Conservation (phyloP, 768 basidiomycete species). For the Suillus americanus region DNA sequence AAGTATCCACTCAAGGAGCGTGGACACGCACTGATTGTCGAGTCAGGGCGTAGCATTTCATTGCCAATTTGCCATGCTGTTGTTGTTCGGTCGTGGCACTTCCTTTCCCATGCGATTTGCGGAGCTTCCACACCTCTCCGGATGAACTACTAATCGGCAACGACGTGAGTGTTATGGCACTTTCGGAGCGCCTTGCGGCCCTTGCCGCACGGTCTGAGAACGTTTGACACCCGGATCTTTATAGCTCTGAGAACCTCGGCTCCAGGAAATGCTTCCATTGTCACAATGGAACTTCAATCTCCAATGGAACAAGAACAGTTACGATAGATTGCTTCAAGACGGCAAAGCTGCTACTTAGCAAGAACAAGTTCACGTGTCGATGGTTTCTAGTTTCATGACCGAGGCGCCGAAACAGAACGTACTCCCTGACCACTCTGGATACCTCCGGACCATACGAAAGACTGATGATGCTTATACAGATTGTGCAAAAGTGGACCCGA, state of each 20-base stretch:
- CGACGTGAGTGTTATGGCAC: not conserved
- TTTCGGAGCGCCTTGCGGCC: not conserved
- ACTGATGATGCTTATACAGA: not conserved
- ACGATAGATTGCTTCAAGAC: not conserved
- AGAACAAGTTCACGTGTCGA: not conserved
- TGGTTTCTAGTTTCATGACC: not conserved
- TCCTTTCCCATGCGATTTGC: constrained; percentile 5
- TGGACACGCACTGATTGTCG: constrained; percentile 1
- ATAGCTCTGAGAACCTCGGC: constrained; percentile 1
- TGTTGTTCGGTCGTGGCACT: not conserved
- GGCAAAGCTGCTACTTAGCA: not conserved
- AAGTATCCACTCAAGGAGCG: not conserved
- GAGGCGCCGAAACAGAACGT: not conserved
- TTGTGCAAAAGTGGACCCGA: not conserved
- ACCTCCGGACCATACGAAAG: not conserved
- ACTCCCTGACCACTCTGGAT: not conserved
- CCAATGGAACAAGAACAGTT: not conserved
- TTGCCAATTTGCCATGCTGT: not conserved
- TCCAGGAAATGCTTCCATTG: not conserved
- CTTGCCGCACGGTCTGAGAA: constrained; percentile 1
- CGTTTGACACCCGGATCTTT: not conserved
- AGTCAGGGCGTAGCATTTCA: not conserved
- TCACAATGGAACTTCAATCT: not conserved
- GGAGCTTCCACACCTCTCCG: constrained; percentile 4
- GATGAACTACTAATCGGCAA: not conserved